Base-by-base conservation (phyloP, 257 asterid genomes). In the Thymus quinquecostatus region DNA sequence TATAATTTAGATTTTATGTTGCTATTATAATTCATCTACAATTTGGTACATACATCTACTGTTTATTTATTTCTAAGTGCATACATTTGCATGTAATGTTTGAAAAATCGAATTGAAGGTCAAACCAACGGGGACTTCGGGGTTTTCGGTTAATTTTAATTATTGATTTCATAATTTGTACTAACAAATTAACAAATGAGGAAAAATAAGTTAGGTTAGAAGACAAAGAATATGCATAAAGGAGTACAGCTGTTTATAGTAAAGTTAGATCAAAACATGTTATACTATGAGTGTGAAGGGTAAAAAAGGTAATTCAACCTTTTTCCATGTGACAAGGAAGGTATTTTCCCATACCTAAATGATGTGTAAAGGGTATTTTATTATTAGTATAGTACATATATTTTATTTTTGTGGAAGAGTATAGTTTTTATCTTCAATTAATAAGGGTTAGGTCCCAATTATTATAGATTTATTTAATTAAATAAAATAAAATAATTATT, bases 291-390 rank as follows among this genome's bases (percentile, higher is more conserved):
- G 81, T 70, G 69, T 58, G 51, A 68, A 68, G 68, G 69, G 45
- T 30, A 10, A 34, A 10, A 78, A 68, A 55, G 69, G 61, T 6
- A 36, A 61, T 48, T 62, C 13, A 8, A 54, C 29, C 65, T 47
- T 78, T 69, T 63, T 21, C 60, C 77, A 69, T 63, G 50, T 11
- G 48, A 71, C 76, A 78, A 72, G 78, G 6, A 69, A 78, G 78
- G 82, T 68, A 78, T 76, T 64, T 38, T 62, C 55, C 27, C 76
- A 47, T 54, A 8, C 55, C 44, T 44, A 45, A 1, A 64, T 64
- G 13, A 64, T 9, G 44, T 65, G 70, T 47, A 47, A 64, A 45
- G 48, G 2, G 6, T 2, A 36, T 36, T 36, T 36, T 4, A 6
- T 1, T 1, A 3, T 36, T 3, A 3, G 40, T 3, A 36, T 1